These are phyloP conservation scores for Candida tallmaniae DNA, from an alignment of 805 yeast genomes.

Conservation along the genomic window DNA sequence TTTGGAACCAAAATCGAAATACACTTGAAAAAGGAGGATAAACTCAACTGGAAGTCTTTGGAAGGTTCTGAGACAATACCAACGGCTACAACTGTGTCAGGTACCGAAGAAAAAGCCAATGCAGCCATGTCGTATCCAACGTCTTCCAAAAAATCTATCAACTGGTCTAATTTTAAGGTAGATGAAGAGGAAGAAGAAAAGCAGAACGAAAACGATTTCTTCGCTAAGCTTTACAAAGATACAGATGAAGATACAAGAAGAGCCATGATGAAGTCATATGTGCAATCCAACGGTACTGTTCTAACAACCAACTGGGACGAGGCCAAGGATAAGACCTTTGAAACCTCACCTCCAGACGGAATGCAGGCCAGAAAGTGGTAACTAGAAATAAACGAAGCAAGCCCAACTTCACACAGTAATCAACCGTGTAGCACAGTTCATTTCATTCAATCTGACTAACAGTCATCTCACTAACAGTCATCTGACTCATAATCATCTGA, in stretches of 20 bases:
- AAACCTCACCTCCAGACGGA: slow-evolving; percentile 72
- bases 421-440: too few relatives aligned
- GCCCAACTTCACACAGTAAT: too few relatives aligned
- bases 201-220: slow-evolving; percentile 61
- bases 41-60: slow-evolving; percentile 52
- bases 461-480: too few relatives aligned
- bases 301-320: slow-evolving; percentile 92
- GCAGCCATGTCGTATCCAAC: slow-evolving; percentile 47
- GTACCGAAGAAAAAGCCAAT: slow-evolving; percentile 10
- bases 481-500: too few relatives aligned
- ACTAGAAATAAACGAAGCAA: too few relatives aligned
- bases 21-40: slow-evolving; percentile 43
- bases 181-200: slow-evolving; percentile 42
- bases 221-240: slow-evolving; percentile 64
- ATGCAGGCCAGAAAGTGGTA: slow-evolving; percentile 55
- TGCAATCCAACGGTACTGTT: slow-evolving; percentile 93
- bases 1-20: slow-evolving; percentile 76
- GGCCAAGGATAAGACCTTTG: slow-evolving; percentile 62
- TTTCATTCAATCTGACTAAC: too few relatives aligned
- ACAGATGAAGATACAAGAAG: slow-evolving; percentile 85
- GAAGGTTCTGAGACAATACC: slow-evolving; percentile 25
- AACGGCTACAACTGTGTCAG: slow-evolving; percentile 5
- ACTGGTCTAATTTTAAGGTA: slow-evolving; percentile 62
- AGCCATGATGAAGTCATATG: slow-evolving; percentile 95
- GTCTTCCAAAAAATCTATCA: slow-evolving; percentile 55